Evolutionary conservation across 257 asterid species (phyloP).

Genomic region (Forsythia viridissima): DNA sequence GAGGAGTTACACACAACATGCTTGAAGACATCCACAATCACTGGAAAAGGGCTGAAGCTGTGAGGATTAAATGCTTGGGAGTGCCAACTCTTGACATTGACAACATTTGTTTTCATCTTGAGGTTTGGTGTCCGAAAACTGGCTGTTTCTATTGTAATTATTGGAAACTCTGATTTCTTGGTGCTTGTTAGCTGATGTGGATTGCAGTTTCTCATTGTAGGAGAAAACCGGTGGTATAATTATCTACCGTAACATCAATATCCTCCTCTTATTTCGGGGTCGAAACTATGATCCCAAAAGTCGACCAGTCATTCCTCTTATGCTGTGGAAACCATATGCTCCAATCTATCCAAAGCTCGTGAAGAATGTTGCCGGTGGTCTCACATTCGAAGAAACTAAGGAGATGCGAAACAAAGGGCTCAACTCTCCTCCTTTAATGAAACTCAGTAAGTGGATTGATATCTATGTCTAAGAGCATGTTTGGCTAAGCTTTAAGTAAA

Average conservation of each 20-base stretch:
- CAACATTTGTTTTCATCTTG: constrained; percentile 81
- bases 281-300: constrained; percentile 63
- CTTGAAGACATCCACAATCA: constrained; percentile 84
- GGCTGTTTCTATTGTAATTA: not conserved
- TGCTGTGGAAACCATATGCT: constrained; percentile 83
- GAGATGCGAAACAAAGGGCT: constrained; percentile 77
- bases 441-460: constrained; percentile 59
- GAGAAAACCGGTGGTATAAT: constrained; percentile 84
- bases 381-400: constrained; percentile 82
- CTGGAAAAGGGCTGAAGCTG: constrained; percentile 91
- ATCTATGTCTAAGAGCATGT: not conserved
- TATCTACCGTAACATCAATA: constrained; percentile 63
- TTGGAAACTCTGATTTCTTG: not conserved
- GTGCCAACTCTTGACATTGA: constrained; percentile 95
- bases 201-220: constrained; percentile 58
- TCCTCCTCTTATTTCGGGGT: constrained; percentile 69
- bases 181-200: constrained; percentile 35
- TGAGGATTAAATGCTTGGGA: constrained; percentile 87
- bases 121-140: constrained; percentile 48
- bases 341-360: constrained; percentile 92
- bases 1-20: constrained; percentile 91
- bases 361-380: constrained; percentile 77
- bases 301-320: constrained; percentile 59
- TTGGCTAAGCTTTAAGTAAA: not conserved
- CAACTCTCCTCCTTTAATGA: constrained; percentile 67